Evolutionary conservation across 73 alveolate species (phyloP).

Genomic region (Strombidium stylifer): DNA sequence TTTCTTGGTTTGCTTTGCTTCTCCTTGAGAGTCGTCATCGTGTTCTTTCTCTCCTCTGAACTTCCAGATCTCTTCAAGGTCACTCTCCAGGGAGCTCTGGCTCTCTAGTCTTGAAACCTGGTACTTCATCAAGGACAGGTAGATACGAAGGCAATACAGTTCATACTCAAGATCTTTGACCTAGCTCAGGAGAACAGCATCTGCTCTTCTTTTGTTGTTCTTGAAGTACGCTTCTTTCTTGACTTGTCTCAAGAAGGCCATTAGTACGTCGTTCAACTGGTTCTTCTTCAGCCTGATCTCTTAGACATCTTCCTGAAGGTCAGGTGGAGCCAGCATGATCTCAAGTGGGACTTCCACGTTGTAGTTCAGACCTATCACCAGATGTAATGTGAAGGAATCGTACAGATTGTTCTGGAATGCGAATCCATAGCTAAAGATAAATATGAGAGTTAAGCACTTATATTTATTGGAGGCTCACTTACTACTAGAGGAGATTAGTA

Average conservation of each 20-base stretch:
- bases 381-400: neutral
- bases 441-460: no score
- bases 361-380: neutral
- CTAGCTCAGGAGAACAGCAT: constrained; percentile 15
- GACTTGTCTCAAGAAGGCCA: constrained; percentile 20
- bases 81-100: no score
- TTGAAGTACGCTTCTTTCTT: neutral
- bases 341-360: neutral
- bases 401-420: neutral
- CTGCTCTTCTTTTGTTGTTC: neutral
- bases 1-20: no score
- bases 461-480: no score
- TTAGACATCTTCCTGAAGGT: constrained; percentile 11
- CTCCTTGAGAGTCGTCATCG: no score
- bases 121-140: constrained; percentile 16
- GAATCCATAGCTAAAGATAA: neutral
- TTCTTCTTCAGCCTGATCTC: constrained; percentile 29
- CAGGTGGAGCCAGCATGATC: constrained; percentile 9
- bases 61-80: no score
- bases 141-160: neutral
- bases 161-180: constrained; percentile 30
- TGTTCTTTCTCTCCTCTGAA: no score
- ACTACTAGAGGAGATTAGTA: neutral
- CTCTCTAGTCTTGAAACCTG: constrained; percentile 7
- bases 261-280: constrained; percentile 3